phyloP scores from a whole-genome alignment of 2,329 filamentous ascomycete genomes.

The Plectosphaerella cucumerina region DNA sequence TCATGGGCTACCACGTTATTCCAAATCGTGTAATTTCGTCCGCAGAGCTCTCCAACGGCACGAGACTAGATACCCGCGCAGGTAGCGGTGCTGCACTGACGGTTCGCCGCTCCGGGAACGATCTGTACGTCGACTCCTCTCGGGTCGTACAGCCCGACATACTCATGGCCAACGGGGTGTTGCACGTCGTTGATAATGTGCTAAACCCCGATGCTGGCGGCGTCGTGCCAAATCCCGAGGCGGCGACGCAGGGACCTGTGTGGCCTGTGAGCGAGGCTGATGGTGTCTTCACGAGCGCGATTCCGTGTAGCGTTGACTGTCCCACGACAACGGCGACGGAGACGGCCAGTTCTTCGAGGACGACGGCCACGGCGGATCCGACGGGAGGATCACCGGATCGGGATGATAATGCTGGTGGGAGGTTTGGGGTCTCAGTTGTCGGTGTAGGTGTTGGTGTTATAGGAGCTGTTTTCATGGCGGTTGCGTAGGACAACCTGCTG shows the following conservation, averaged over 20 bases:
- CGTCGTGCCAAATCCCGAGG: constrained; percentile 29
- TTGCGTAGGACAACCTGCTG: not conserved
- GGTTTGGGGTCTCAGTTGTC: not conserved
- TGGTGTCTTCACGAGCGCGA: constrained; percentile 32
- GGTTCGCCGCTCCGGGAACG: constrained; percentile 34
- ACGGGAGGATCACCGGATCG: not conserved
- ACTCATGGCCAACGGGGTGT: constrained; percentile 52
- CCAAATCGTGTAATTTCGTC: constrained; percentile 50
- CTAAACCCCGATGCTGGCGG: constrained; percentile 36
- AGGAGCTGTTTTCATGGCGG: not conserved
- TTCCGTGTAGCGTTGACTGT: constrained; percentile 37
- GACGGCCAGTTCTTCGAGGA: not conserved
- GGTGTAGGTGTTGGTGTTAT: not conserved
- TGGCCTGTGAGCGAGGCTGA: constrained; percentile 17
- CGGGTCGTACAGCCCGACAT: constrained; percentile 48
- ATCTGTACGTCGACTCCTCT: constrained; percentile 49
- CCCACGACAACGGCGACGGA: constrained; percentile 23
- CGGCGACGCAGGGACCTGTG: constrained; percentile 28
- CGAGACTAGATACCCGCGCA: constrained; percentile 27
- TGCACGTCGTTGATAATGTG: constrained; percentile 53
- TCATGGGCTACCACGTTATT: constrained; percentile 54
- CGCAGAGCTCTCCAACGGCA: constrained; percentile 22
- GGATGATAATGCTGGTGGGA: not conserved
- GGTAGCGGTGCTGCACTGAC: constrained; percentile 28
- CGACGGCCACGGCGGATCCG: not conserved